Base-by-base conservation (phyloP, 257 asterid species). In the Scutellaria barbata region DNA sequence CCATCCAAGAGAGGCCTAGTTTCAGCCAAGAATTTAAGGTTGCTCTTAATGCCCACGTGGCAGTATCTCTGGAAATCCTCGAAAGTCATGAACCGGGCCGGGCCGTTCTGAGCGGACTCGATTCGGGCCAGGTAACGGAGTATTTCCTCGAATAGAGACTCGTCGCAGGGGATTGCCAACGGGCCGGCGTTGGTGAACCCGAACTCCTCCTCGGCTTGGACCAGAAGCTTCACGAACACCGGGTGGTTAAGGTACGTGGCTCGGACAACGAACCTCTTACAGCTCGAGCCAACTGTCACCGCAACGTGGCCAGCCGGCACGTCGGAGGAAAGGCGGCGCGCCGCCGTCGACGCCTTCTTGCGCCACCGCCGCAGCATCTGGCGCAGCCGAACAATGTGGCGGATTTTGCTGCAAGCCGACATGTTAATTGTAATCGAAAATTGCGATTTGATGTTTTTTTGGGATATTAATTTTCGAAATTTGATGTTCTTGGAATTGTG, bases 271-370 rank as follows among this genome's bases (percentile, higher is more conserved):
- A 79, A 88, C 42, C 95, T 30, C 22, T 74, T 81, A 18, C 71
- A 43, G 43, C 35, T 74, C 3, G 82, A 47, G 7, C 95, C 95
- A 0, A 88, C 95, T 0, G 82, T 79, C 30, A 88, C 85, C 1
- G 87, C 92, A 77, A 88, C 83, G 75, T 88, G 92, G 6, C 95
- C 95, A 0, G 88, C 70, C 0, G 95, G 95, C n/a, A 88, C 95
- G 73, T 84, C 92, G 2, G 87, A 72, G 1, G 89, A 85, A 2
- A 80, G 56, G 16, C 80, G 82, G 5, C 81, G 85, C 12, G 86
- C 68, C 0, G 83, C 46, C 66, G 4, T 75, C 4, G 86, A 79
- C 0, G 92, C 88, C 74, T 81, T 82, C 81, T 74, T 81, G 46
- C 95, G 84, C 95, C 95, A 88, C 66, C 81, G 56, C 8, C 87